These are phyloP conservation scores for Amanita rubescens DNA, from an alignment of 768 basidiomycete genomes.

Conservation along the genomic window DNA sequence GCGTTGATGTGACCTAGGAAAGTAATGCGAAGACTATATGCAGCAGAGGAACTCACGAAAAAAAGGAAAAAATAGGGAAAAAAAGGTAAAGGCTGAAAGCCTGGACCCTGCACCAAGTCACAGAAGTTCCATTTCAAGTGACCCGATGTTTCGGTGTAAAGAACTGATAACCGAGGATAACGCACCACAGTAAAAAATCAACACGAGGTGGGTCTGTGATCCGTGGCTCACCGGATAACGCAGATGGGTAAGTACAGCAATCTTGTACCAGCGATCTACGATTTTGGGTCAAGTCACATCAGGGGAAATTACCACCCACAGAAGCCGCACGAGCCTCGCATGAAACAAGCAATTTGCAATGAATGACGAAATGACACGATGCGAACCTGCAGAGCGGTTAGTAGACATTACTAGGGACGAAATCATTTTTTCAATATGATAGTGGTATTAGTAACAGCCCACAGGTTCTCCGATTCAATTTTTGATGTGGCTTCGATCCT, in stretches of 20 bases:
- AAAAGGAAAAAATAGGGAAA: background rate
- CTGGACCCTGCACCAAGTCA: background rate
- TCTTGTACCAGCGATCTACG: background rate
- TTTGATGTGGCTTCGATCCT: background rate
- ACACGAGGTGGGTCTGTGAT: background rate
- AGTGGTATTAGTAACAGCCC: background rate
- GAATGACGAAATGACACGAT: background rate
- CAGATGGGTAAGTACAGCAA: background rate
- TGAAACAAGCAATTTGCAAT: background rate
- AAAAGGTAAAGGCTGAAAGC: background rate
- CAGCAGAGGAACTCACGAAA: background rate
- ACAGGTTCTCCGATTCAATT: background rate
- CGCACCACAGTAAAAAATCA: background rate
- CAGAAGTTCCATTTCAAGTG: background rate
- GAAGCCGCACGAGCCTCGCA: background rate
- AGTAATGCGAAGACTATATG: background rate
- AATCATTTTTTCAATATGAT: background rate
- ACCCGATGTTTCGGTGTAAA: background rate
- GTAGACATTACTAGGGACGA: background rate
- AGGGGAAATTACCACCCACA: background rate
- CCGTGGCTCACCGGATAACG: slow-evolving; percentile 1
- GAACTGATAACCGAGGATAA: background rate
- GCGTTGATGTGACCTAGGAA: background rate
- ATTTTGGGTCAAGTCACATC: background rate
- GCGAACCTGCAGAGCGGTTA: background rate